Evolutionary conservation across 208 protist genomes (phyloP), one percentile per base, ranked within the genome.

Genomic region (Leishmania tropica): DNA sequence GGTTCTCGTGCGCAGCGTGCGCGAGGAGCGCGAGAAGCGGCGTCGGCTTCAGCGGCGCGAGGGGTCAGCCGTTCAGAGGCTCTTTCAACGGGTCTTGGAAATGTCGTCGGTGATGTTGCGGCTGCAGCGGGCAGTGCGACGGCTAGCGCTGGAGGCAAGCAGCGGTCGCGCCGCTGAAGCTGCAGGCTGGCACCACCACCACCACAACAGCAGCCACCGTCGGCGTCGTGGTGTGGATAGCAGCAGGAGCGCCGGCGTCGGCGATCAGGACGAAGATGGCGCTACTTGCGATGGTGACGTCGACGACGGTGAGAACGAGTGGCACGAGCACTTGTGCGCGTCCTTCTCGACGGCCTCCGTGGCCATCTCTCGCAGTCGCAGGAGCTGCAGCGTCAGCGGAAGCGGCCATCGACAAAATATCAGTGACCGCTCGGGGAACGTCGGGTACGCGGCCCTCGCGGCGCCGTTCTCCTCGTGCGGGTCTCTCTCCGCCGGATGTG

Each of bases 1-100:
- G 0, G 35, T 17, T 47, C 47, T 79, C 56, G 53, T 79, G 37
- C 31, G 31, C 45, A 28, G 48, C 64, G 47, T 83, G 35, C 42
- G 42, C 10, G 64, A 70, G 75, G 73, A 80, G 54, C 75, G 75
- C 4, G 65, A 79, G 19, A 79, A 80, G 65, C 68, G 67, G 10
- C 75, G 67, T 15, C 75, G 80, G 24, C 13, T 58, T 42, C 80
- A 76, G 67, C 75, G 65, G 17, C 51, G 75, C 75, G 51, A 54
- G 6, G 56, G 10, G 3, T 28, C 19, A 6, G 47, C 42, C 45
- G n/a, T 75, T 10, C 19, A 58, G 47, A 35, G 6, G 0, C 48
- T 75, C 45, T 58, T 54, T 51, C 48, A n/a, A n/a, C 71, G 71
- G 2, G 15, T 56, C 71, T 2, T 35, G 24, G 28, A 17, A 3